Evolutionary conservation across 805 yeast species (phyloP).

Genomic region (Wickerhamiella alocasiicola): DNA sequence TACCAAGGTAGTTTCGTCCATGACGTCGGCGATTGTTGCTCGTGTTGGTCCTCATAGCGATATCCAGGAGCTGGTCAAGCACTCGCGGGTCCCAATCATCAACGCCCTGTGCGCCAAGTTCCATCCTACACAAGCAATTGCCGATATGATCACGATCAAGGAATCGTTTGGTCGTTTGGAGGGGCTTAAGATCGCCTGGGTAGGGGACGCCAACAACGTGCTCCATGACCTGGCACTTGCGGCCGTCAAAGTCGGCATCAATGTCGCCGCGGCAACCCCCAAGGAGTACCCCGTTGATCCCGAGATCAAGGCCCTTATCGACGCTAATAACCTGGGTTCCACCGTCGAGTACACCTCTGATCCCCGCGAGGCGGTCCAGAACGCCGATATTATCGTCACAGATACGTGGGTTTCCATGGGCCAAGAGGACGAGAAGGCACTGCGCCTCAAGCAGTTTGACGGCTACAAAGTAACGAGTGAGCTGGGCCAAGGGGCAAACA

Average conservation of each 20-base stretch:
- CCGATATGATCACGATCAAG: conserved; percentile 76
- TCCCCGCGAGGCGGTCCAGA: conserved; percentile 58
- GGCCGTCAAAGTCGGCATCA: conserved; percentile 69
- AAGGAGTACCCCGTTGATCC: conserved; percentile 50
- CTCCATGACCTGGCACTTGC: conserved; percentile 89
- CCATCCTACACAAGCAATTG: conserved; percentile 92
- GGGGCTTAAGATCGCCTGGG: conserved; percentile 76
- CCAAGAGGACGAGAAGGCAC: conserved; percentile 65
- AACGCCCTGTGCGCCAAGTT: conserved; percentile 85
- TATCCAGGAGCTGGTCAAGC: conserved; percentile 60
- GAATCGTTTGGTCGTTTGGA: conserved; percentile 48
- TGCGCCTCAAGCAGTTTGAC: conserved; percentile 63
- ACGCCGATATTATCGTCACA: conserved; percentile 77
- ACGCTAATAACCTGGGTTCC: conserved; percentile 41
- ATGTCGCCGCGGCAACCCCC: conserved; percentile 78
- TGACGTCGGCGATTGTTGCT: conserved; percentile 97
- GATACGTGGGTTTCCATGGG: conserved; percentile 99
- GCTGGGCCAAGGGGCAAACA: conserved; percentile 44
- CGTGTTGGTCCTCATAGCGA: conserved; percentile 80
- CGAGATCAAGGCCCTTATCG: conserved; percentile 43
- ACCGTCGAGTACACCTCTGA: conserved; percentile 44
- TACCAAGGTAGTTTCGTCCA: conserved; percentile 76
- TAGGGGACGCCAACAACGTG: conserved; percentile 94
- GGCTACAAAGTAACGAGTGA: conserved; percentile 76
- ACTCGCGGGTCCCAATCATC: conserved; percentile 81